A percentile compares a stretch with the other conserved stretches of the same genome.
Evolutionary conservation across 345 rosid genomes (phyloP).

Genomic region (Rhodamnia argentea): DNA sequence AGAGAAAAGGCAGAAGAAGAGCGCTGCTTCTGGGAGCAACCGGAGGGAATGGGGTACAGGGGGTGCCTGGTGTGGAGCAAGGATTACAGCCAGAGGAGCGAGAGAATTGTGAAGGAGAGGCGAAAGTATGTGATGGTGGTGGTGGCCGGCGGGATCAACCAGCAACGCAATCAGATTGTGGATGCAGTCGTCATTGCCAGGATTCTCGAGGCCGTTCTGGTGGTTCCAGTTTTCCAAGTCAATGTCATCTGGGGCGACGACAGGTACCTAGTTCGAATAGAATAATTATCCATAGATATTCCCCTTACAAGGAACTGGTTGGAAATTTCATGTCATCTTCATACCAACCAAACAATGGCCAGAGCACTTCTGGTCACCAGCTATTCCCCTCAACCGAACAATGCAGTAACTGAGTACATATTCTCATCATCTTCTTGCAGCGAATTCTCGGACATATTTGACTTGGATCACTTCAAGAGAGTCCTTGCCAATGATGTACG

Average conservation of each 20-base stretch:
- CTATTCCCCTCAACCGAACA: background rate
- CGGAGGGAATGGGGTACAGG: slow-evolving; percentile 75
- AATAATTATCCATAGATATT: background rate
- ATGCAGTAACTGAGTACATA: background rate
- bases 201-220: slow-evolving; percentile 89
- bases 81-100: slow-evolving; percentile 45
- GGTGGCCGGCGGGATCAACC: slow-evolving; percentile 92
- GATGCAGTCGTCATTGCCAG: slow-evolving; percentile 96
- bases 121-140: slow-evolving; percentile 74
- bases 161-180: slow-evolving; percentile 98
- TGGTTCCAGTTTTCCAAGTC: slow-evolving; percentile 90
- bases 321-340: background rate
- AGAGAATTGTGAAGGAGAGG: slow-evolving; percentile 27
- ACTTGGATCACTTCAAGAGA: slow-evolving; percentile 78
- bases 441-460: slow-evolving; percentile 92
- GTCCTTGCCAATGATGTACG: slow-evolving; percentile 72
- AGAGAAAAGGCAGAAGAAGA: slow-evolving; percentile 13
- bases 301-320: background rate
- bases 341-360: background rate
- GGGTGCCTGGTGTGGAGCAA: slow-evolving; percentile 57
- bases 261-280: slow-evolving; percentile 32
- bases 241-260: slow-evolving; percentile 98
- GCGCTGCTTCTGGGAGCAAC: slow-evolving; percentile 72
- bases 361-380: background rate
- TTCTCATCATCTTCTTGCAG: slow-evolving; percentile 31